A percentile compares a stretch with the other conserved stretches of the same genome.
These are phyloP conservation scores for Penicillium cinerascens DNA, from an alignment of 495 filamentous ascomycete genomes.

Conservation along the genomic window DNA sequence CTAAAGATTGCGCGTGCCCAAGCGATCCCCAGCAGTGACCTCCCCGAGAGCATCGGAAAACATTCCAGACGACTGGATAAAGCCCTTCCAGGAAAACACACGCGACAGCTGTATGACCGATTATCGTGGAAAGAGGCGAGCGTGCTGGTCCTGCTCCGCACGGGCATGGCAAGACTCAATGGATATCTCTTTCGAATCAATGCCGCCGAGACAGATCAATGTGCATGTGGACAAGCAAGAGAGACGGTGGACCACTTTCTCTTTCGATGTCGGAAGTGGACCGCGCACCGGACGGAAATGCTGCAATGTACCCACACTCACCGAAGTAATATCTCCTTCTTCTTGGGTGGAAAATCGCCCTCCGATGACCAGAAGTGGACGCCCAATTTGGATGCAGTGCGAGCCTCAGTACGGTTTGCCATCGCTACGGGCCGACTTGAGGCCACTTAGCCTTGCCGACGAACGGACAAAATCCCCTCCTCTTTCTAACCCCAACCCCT, in stretches of 20 bases:
- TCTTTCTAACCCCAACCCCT: constrained; percentile 1
- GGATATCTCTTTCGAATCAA: constrained; percentile 29
- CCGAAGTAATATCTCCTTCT: no score
- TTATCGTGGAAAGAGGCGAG: constrained; percentile 30
- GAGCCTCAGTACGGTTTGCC: no score
- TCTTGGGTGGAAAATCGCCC: constrained; percentile 27
- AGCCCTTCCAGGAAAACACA: constrained; percentile 30
- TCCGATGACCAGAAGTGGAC: constrained; percentile 30
- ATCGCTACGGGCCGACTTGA: constrained; percentile 2
- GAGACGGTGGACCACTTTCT: no score
- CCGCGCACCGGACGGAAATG: no score
- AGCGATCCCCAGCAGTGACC: neutral
- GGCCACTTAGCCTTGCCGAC: neutral
- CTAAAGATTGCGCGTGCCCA: no score
- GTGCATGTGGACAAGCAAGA: constrained; percentile 30
- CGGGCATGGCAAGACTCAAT: constrained; percentile 34
- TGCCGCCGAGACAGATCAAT: constrained; percentile 17
- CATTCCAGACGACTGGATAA: constrained; percentile 26
- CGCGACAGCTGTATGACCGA: constrained; percentile 27
- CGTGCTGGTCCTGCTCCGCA: constrained; percentile 31
- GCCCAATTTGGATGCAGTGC: constrained; percentile 22
- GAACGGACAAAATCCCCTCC: neutral
- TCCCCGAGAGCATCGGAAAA: constrained; percentile 15
- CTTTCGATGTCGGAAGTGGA: no score
- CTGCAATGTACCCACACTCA: no score